Percentiles rank a stretch among this genome's conserved stretches.
Conservation (phyloP, 345 rosid genomes). For the Nasturtium officinale region DNA sequence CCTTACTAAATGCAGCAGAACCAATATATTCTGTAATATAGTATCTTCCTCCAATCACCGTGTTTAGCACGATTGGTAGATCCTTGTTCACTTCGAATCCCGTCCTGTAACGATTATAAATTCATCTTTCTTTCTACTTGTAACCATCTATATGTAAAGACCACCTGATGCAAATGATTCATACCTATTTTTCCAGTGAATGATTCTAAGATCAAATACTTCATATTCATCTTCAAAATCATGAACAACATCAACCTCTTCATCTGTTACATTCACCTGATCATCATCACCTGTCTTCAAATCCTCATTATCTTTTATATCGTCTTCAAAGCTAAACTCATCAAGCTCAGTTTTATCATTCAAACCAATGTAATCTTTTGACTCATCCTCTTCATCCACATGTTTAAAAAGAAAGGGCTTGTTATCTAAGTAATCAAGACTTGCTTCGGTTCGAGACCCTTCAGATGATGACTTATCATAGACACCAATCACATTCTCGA, state of each 20-base stretch:
- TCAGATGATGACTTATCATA: conserved; percentile 47
- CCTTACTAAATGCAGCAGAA: conserved; percentile 96
- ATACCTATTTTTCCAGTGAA: conserved; percentile 91
- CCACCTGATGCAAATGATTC: background rate
- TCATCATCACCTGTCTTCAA: conserved; percentile 50
- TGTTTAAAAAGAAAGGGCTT: conserved; percentile 54
- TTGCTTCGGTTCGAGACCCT: conserved; percentile 49
- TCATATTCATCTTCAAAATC: conserved; percentile 83
- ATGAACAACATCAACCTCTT: conserved; percentile 44
- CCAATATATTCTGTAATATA: conserved; percentile 86
- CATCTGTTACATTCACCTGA: conserved; percentile 40
- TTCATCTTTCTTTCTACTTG: background rate
- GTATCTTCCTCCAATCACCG: conserved; percentile 84
- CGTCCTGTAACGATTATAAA: conserved; percentile 59
- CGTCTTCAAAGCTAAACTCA: conserved; percentile 34
- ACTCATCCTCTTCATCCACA: conserved; percentile 34
- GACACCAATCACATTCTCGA: conserved; percentile 44
- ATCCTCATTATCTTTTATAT: conserved; percentile 36
- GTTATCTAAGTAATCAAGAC: conserved; percentile 58
- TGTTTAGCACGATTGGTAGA: conserved; percentile 68
- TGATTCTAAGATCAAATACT: conserved; percentile 76
- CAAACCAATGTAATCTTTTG: conserved; percentile 40
- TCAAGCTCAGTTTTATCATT: conserved; percentile 31
- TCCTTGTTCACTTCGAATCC: conserved; percentile 95
- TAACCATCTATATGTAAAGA: background rate